Evolutionary conservation across 306 rosid species (phyloP).

Genomic region (Vigna angularis): DNA sequence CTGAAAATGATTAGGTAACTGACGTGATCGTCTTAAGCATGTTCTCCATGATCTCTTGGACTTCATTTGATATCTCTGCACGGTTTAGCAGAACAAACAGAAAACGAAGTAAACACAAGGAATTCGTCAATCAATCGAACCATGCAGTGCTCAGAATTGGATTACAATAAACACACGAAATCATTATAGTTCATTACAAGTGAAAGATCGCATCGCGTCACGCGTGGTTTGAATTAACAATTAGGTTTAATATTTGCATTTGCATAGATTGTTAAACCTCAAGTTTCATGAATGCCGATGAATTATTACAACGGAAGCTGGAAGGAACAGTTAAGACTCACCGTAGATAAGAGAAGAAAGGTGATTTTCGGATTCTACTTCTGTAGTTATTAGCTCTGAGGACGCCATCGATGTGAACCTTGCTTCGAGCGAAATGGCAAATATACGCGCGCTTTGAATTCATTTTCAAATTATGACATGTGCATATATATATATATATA

Average conservation of each 20-base stretch:
- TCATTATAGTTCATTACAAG: background rate
- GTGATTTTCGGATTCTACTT: conserved; percentile 57
- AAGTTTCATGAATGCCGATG: background rate
- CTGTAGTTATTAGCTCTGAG: conserved; percentile 56
- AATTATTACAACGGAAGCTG: background rate
- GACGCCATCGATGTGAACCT: conserved; percentile 57
- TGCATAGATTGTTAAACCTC: background rate
- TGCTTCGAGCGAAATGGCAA: conserved; percentile 39
- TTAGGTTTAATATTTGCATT: background rate
- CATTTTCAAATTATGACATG: background rate
- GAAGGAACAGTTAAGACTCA: conserved; percentile 35
- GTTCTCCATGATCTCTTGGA: conserved; percentile 74
- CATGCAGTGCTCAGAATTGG: background rate
- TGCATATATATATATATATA: too few relatives aligned
- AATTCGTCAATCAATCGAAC: conserved; percentile 7
- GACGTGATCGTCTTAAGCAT: conserved; percentile 78
- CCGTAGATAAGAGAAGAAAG: conserved; percentile 68
- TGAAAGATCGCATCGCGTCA: conserved; percentile 26
- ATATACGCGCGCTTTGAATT: conserved; percentile 10
- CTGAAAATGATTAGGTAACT: conserved; percentile 33
- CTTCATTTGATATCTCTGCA: conserved; percentile 70
- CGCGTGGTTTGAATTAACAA: background rate
- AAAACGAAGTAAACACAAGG: conserved; percentile 17
- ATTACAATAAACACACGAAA: background rate
- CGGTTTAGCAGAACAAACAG: conserved; percentile 29